Evolutionary conservation across 352 stramenopile genomes (phyloP).

Genomic region (Thraustochytrium sp.): DNA sequence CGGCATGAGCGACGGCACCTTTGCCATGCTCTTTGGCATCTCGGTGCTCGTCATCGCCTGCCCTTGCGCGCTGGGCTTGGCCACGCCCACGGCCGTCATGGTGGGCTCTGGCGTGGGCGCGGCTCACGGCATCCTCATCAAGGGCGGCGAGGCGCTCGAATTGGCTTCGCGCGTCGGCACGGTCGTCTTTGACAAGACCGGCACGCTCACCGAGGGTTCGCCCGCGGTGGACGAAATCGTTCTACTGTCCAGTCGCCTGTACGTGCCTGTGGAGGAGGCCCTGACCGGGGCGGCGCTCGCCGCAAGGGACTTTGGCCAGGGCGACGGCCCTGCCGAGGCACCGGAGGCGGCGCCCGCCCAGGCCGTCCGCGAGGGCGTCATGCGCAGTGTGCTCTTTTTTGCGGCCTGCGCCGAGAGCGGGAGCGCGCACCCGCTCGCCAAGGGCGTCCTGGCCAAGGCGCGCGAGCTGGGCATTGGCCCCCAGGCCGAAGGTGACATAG

Average conservation of each 20-base stretch:
- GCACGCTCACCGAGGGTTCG: constrained; percentile 78
- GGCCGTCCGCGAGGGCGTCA: not conserved
- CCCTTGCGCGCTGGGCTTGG: constrained; percentile 87
- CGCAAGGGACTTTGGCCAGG: not conserved
- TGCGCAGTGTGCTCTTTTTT: constrained; percentile 30
- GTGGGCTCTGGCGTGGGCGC: constrained; percentile 91
- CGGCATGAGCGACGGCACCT: constrained; percentile 66
- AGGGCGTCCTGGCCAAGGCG: constrained; percentile 76
- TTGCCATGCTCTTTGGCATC: constrained; percentile 90
- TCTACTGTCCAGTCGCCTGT: constrained; percentile 44
- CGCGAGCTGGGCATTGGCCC: constrained; percentile 54
- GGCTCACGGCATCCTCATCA: constrained; percentile 91
- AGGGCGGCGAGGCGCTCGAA: constrained; percentile 82
- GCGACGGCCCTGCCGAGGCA: not conserved
- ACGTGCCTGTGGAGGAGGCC: too few species aligned
- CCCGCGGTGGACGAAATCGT: constrained; percentile 43
- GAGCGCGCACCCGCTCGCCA: constrained; percentile 78
- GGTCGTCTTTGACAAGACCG: constrained; percentile 87
- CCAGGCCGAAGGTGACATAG: too few species aligned
- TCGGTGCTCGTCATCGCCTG: constrained; percentile 92
- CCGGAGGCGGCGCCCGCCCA: not conserved
- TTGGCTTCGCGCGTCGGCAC: constrained; percentile 71
- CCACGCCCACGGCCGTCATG: constrained; percentile 95
- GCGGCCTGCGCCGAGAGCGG: constrained; percentile 24
- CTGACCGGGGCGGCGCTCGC: not conserved